Evolutionary conservation across 2,329 filamentous ascomycete species (phyloP).

Genomic region (Clonostachys rhizophaga): DNA sequence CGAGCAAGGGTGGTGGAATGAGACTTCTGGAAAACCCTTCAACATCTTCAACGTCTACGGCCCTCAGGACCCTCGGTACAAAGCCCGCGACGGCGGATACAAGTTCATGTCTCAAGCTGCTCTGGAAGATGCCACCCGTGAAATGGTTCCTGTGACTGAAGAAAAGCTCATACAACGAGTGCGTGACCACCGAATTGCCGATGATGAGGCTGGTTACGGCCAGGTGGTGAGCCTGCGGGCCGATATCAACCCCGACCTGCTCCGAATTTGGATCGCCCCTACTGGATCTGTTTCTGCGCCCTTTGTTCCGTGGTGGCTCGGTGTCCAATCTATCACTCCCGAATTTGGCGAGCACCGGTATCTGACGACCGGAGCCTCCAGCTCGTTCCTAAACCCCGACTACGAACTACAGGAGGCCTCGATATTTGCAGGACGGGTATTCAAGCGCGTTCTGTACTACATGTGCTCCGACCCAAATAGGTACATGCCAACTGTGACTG

Average conservation of each 20-base stretch:
- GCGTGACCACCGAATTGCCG: slow-evolving; percentile 15
- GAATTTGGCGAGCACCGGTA: slow-evolving; percentile 18
- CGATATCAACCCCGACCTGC: slow-evolving; percentile 10
- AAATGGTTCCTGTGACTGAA: slow-evolving; percentile 43
- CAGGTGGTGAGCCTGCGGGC: slow-evolving; percentile 14
- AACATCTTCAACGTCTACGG: slow-evolving; percentile 18
- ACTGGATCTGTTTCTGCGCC: slow-evolving; percentile 16
- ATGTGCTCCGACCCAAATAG: slow-evolving; percentile 14
- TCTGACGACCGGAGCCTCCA: slow-evolving; percentile 15
- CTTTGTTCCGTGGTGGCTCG: slow-evolving; percentile 18
- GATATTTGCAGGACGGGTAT: slow-evolving; percentile 15
- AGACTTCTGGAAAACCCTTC: slow-evolving; percentile 11
- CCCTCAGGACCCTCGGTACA: slow-evolving; percentile 9
- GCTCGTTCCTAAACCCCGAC: slow-evolving; percentile 14
- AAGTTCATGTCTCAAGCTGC: slow-evolving; percentile 20
- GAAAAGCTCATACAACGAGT: slow-evolving; percentile 33
- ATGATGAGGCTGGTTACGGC: slow-evolving; percentile 18
- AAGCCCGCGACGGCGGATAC: slow-evolving; percentile 16
- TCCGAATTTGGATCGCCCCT: slow-evolving; percentile 15
- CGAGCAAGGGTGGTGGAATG: slow-evolving; percentile 16
- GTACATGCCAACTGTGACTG: slow-evolving; percentile 14
- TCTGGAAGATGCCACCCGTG: slow-evolving; percentile 17
- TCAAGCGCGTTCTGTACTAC: slow-evolving; percentile 19
- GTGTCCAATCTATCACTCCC: slow-evolving; percentile 12
- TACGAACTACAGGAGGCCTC: slow-evolving; percentile 17